Evolutionary conservation across 2,329 filamentous ascomycete genomes (phyloP).

Genomic region (Xylariomycetidae sp.): DNA sequence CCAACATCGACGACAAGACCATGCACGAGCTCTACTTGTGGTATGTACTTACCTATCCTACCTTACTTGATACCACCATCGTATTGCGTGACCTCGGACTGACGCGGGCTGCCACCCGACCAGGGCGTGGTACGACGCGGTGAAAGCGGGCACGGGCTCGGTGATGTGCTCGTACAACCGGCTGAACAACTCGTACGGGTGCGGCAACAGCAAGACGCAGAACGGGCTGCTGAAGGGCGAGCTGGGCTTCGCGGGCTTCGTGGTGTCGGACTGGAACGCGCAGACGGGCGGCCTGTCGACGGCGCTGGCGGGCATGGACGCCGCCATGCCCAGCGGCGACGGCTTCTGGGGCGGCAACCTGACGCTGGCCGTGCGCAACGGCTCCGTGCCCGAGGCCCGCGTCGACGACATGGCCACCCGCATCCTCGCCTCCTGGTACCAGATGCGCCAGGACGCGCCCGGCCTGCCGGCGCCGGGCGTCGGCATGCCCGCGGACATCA

Average conservation of each 20-base stretch:
- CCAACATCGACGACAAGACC: slow-evolving; percentile 46
- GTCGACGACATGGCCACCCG: slow-evolving; percentile 45
- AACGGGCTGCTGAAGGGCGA: slow-evolving; percentile 43
- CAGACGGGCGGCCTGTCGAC: slow-evolving; percentile 34
- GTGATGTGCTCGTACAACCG: slow-evolving; percentile 40
- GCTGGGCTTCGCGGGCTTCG: slow-evolving; percentile 36
- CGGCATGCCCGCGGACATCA: slow-evolving; percentile 30
- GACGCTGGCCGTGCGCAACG: slow-evolving; percentile 40
- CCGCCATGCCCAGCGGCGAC: slow-evolving; percentile 39
- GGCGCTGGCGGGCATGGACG: slow-evolving; percentile 41
- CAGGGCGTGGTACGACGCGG: slow-evolving; percentile 30
- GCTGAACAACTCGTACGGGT: slow-evolving; percentile 43
- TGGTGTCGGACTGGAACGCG: slow-evolving; percentile 38
- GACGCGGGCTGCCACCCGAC: too few relatives aligned
- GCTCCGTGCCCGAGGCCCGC: slow-evolving; percentile 34
- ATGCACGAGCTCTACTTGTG: slow-evolving; percentile 52
- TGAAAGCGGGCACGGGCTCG: slow-evolving; percentile 22
- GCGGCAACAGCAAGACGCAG: slow-evolving; percentile 41
- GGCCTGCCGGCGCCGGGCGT: slow-evolving; percentile 22
- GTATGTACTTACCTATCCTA: too few relatives aligned
- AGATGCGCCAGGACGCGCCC: slow-evolving; percentile 29
- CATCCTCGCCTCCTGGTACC: slow-evolving; percentile 34
- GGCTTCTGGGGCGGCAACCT: slow-evolving; percentile 39
- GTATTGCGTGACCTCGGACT: neutral
- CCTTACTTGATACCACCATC: neutral